Evolutionary conservation across 805 yeast species (phyloP).

Genomic region (Monosporozyma siamensis): DNA sequence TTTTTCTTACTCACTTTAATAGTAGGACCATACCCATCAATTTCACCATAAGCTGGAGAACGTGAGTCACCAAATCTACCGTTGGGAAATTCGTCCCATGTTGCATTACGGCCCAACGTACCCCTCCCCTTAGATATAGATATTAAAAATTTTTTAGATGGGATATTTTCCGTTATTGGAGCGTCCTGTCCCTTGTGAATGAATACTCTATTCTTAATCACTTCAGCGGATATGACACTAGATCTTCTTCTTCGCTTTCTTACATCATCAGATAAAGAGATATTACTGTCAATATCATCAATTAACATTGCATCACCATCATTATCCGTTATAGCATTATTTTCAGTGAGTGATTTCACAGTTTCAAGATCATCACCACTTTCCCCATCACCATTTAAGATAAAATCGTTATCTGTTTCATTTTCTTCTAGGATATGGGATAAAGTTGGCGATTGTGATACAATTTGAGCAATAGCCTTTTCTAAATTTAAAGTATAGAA

Average conservation of each 20-base stretch:
- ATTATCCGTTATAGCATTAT: constrained; percentile 22
- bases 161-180: constrained; percentile 22
- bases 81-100: constrained; percentile 96
- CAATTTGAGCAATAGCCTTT: constrained; percentile 79
- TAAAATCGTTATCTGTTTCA: constrained; percentile 4
- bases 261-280: constrained; percentile 6
- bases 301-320: constrained; percentile 29
- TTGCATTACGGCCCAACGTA: constrained; percentile 75
- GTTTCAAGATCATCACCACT: not conserved
- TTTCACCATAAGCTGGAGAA: constrained; percentile 96
- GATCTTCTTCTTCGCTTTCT: constrained; percentile 28
- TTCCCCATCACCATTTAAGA: not conserved
- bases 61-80: constrained; percentile 93
- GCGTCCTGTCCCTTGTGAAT: not conserved
- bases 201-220: constrained; percentile 33
- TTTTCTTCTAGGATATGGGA: constrained; percentile 36
- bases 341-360: constrained; percentile 9
- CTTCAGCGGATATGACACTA: constrained; percentile 20
- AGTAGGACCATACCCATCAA: constrained; percentile 93
- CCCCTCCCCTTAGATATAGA: constrained; percentile 83
- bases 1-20: constrained; percentile 61
- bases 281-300: constrained; percentile 12
- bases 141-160: constrained; percentile 48
- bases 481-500: constrained; percentile 90
- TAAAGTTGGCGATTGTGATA: constrained; percentile 51